Conservation (phyloP, 169 alveolate species). For the Plasmodium malariae region DNA sequence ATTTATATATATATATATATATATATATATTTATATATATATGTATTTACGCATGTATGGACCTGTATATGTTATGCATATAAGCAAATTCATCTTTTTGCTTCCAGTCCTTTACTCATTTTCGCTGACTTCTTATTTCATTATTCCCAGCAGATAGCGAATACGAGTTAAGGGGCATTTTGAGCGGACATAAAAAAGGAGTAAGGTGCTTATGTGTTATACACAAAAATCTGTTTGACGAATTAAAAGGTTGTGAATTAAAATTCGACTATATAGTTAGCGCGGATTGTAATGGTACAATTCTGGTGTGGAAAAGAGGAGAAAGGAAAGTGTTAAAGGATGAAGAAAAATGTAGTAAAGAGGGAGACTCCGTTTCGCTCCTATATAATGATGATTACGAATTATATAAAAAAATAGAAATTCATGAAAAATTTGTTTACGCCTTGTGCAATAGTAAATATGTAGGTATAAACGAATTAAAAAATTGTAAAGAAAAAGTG, state of each 20-base stretch:
- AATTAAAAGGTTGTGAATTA: slow-evolving; percentile 7
- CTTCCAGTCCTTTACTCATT: too few species aligned
- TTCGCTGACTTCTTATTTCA: neutral
- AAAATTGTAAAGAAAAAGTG: neutral
- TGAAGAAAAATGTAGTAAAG: neutral
- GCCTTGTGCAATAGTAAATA: slow-evolving; percentile 44
- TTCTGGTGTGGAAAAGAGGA: slow-evolving; percentile 45
- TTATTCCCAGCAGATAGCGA: slow-evolving; percentile 6
- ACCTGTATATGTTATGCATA: too few species aligned
- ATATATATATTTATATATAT: too few species aligned
- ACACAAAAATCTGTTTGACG: slow-evolving; percentile 6
- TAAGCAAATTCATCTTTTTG: too few species aligned
- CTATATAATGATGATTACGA: slow-evolving; percentile 9
- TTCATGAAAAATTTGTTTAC: slow-evolving; percentile 58
- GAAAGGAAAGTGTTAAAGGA: neutral
- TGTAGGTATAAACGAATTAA: slow-evolving; percentile 53
- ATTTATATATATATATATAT: too few species aligned
- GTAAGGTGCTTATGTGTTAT: slow-evolving; percentile 50
- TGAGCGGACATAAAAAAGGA: slow-evolving; percentile 50
- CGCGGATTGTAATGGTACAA: slow-evolving; percentile 49
- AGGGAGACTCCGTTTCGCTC: neutral
- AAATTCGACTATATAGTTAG: slow-evolving; percentile 45
- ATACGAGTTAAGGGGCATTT: slow-evolving; percentile 37
- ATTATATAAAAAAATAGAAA: slow-evolving; percentile 54
- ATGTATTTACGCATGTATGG: too few species aligned